Evolutionary conservation across 768 basidiomycete species (phyloP).

Genomic region (Podaxis pistillaris): DNA sequence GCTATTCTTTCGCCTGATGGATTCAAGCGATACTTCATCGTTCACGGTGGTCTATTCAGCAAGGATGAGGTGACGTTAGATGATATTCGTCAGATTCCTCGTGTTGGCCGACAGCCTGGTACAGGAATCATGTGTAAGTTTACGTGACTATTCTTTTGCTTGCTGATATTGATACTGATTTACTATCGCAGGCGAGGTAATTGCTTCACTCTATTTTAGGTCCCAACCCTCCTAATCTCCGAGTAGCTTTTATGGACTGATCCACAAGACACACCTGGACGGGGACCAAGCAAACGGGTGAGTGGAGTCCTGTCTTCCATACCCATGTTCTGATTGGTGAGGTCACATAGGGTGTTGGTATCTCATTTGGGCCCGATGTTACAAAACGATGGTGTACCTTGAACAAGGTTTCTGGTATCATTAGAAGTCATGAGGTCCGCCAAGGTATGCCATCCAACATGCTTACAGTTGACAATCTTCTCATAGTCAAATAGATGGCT

Average conservation of each 20-base stretch:
- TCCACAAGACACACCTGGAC: constrained; percentile 83
- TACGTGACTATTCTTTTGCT: constrained; percentile 10
- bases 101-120: constrained; percentile 89
- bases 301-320: constrained; percentile 24
- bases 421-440: constrained; percentile 96
- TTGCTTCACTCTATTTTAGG: constrained; percentile 13
- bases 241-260: constrained; percentile 90
- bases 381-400: constrained; percentile 86
- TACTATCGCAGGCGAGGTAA: constrained; percentile 57
- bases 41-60: constrained; percentile 96
- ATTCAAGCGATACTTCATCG: constrained; percentile 86
- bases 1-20: constrained; percentile 84
- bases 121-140: constrained; percentile 92
- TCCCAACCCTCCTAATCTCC: constrained; percentile 12
- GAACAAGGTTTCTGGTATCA: constrained; percentile 84
- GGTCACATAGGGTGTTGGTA: constrained; percentile 79
- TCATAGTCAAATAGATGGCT: constrained; percentile 60
- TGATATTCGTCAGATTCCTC: constrained; percentile 84
- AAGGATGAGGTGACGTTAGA: constrained; percentile 94
- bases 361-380: constrained; percentile 94
- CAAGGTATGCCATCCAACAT: constrained; percentile 51
- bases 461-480: not conserved
- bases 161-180: constrained; percentile 13
- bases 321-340: constrained; percentile 2
- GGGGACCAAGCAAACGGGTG: constrained; percentile 95